Evolutionary conservation across 1,284 basidiomycete species (phyloP).

Genomic region (Hemileia vastatrix): DNA sequence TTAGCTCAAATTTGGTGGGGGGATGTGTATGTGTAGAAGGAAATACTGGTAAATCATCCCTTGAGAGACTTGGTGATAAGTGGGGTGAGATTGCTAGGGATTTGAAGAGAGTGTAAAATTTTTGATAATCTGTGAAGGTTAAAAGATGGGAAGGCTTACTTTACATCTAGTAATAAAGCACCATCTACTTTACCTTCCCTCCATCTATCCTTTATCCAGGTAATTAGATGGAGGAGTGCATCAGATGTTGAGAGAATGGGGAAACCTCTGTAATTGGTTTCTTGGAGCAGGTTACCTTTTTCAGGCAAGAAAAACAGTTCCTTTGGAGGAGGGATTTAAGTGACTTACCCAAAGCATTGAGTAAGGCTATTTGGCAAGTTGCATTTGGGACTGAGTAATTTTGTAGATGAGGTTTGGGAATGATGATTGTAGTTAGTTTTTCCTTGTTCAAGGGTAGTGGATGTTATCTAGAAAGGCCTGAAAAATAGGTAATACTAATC

Average conservation of each 20-base stretch:
- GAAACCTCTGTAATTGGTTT: too few relatives aligned
- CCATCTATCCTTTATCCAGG: constrained; percentile 7
- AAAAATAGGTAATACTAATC: too few relatives aligned
- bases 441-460: too few relatives aligned
- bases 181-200: background rate
- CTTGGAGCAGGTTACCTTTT: too few relatives aligned
- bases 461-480: too few relatives aligned
- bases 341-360: constrained; percentile 5
- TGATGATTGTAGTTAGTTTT: constrained; percentile 2
- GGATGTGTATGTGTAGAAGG: background rate
- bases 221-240: background rate
- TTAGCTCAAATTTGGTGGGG: background rate
- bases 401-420: constrained; percentile 1
- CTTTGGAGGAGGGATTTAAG: too few relatives aligned
- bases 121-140: background rate
- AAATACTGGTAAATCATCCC: background rate
- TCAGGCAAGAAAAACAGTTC: too few relatives aligned
- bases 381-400: background rate
- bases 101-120: background rate
- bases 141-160: constrained; percentile 3
- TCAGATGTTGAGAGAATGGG: too few relatives aligned
- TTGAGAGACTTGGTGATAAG: background rate
- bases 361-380: constrained; percentile 3
- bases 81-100: background rate
- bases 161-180: background rate